Percentiles rank a stretch among this genome's conserved stretches.
These are phyloP conservation scores for Tarenaya hassleriana DNA, from an alignment of 345 rosid species.

Conservation along the genomic window DNA sequence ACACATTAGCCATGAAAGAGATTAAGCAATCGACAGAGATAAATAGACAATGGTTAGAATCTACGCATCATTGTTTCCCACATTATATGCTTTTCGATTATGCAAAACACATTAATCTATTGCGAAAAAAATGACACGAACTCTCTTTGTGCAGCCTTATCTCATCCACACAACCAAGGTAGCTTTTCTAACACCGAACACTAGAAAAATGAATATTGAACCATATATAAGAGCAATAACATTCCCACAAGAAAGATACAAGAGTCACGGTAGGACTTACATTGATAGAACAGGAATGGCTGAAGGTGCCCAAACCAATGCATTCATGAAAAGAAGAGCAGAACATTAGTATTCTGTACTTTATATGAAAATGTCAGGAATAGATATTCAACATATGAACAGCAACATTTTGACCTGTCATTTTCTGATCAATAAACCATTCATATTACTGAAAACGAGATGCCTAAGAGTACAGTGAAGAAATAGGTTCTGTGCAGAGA, in stretches of 20 bases:
- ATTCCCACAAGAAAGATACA: conserved; percentile 16
- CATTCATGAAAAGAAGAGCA: conserved; percentile 36
- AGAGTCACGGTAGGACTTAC: conserved; percentile 48
- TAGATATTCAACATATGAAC: background rate
- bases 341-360: background rate
- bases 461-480: background rate
- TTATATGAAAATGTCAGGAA: background rate
- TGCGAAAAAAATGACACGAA: no score
- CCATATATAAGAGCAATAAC: conserved; percentile 10
- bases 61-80: background rate
- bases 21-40: conserved; percentile 7
- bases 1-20: conserved; percentile 12
- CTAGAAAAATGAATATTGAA: background rate
- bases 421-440: conserved; percentile 13
- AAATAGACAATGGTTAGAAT: conserved; percentile 1
- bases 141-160: no score
- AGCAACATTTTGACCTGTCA: background rate
- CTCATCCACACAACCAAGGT: no score
- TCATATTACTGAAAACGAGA: conserved; percentile 13
- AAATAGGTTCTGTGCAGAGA: no score
- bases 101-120: background rate
- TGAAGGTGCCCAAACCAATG: conserved; percentile 43
- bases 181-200: background rate
- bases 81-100: conserved; percentile 4
- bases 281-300: conserved; percentile 96